Percentiles rank a stretch among this genome's conserved stretches.
Evolutionary conservation across 179 eudicot species (phyloP).

Genomic region (Carnegiea gigantea): DNA sequence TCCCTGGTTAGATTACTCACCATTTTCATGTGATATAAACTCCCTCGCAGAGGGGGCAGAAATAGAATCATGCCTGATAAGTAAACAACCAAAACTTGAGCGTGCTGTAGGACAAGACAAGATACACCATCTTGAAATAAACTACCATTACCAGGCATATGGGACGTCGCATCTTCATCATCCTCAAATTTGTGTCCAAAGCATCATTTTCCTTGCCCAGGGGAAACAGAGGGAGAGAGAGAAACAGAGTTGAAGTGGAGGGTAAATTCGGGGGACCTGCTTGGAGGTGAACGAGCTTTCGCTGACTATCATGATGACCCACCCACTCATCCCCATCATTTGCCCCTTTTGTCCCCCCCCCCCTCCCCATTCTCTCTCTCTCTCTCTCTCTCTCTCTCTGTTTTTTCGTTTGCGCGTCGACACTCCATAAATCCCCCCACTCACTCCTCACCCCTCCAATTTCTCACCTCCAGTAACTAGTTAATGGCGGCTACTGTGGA

Average conservation of each 20-base stretch:
- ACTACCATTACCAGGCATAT: no score
- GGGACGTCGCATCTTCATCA: no score
- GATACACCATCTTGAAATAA: no score
- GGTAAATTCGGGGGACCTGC: constrained; percentile 15
- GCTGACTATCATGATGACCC: constrained; percentile 24
- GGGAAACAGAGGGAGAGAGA: neutral
- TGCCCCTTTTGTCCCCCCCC: constrained; percentile 1
- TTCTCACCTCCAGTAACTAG: neutral
- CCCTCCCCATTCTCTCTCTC: neutral
- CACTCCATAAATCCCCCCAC: constrained; percentile 10
- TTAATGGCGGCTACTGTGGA: constrained; percentile 34
- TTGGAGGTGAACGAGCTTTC: constrained; percentile 11
- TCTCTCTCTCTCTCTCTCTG: neutral
- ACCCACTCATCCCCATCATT: constrained; percentile 21
- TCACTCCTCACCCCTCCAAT: no score
- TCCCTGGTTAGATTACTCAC: no score
- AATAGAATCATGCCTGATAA: no score
- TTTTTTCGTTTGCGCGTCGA: constrained; percentile 7
- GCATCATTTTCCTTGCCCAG: no score
- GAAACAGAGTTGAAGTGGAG: neutral
- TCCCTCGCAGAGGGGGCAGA: no score
- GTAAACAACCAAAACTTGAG: no score
- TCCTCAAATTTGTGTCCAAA: no score
- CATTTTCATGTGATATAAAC: no score
- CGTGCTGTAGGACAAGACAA: no score